phyloP scores from a whole-genome alignment of 2,329 filamentous ascomycete species.

The Raffaelea arxii region DNA sequence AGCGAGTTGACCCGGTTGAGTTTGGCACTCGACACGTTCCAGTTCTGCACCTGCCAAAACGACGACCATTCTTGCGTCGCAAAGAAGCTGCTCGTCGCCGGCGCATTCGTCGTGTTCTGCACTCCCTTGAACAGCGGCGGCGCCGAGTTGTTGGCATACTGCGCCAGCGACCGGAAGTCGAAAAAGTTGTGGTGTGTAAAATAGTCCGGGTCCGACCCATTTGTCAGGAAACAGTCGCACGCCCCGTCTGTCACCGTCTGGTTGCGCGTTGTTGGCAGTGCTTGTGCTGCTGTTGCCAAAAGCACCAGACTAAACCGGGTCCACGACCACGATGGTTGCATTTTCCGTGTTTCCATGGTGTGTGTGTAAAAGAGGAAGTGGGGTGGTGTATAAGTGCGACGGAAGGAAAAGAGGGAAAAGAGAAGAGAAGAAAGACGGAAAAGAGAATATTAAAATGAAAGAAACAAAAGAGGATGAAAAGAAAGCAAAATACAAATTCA shows the following conservation, averaged over 20 bases:
- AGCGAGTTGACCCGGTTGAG: conserved; percentile 21
- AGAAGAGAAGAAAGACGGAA: neutral
- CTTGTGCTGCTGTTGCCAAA: no score
- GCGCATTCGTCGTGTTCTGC: conserved; percentile 11
- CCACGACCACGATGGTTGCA: neutral
- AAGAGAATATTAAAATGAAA: neutral
- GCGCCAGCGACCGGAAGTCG: conserved; percentile 20
- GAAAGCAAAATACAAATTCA: neutral
- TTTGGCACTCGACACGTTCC: conserved; percentile 11
- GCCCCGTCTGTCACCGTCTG: conserved; percentile 6
- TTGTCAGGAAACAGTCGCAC: conserved; percentile 23
- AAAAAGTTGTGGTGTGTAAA: conserved; percentile 23
- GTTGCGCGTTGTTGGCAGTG: no score
- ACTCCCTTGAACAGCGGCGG: conserved; percentile 16
- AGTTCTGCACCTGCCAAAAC: conserved; percentile 20
- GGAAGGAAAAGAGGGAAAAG: neutral
- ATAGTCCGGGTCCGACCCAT: conserved; percentile 19
- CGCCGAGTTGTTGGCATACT: conserved; percentile 17
- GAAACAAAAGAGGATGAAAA: neutral
- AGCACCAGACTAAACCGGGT: no score
- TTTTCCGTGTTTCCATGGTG: neutral
- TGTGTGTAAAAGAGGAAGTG: neutral
- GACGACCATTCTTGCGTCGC: conserved; percentile 17
- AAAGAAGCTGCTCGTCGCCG: conserved; percentile 21
- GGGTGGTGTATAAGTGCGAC: no score